Base-by-base conservation (phyloP, 129 eudicot species). In the Flaveria brownii region DNA sequence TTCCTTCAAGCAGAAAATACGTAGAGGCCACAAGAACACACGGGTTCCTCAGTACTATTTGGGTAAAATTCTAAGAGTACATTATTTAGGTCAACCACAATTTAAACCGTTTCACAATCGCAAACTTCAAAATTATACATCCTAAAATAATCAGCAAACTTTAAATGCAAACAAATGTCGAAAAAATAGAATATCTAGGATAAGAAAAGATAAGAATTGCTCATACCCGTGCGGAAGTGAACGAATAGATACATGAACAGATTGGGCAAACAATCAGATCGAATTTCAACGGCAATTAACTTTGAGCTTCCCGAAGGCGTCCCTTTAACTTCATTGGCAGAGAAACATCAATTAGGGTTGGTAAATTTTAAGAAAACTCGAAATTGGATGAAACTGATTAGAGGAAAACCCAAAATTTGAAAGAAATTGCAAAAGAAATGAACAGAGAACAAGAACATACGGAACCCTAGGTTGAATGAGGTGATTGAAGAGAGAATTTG, bases 401-500 rank as follows among this genome's bases (percentile, higher is more conserved):
- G 18, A 16, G 9, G 47, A 49, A 66, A 65, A 13, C 4, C 3
- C 41, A 5, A 75, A 47, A 42, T 0, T 3, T 39, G 70, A 33
- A 18, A 70, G 39, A 4, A 33, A 33, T 33, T 33, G 39, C 39
- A 33, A 33, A 33, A 4, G 39, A 33, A 4, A 33, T 33, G 6
- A 33, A 33, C 39, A 7, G 7, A 33, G 39, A 33, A 33, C 39
- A 72, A 3, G 57, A 51, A 51, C 61, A 43, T 55, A 57, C 49
- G 12, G 68, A 67, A 50, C 36, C 22, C n/a, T 66, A 14, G 80
- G 56, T 13, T 68, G 74, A 26, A 39, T 39, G 39, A 39, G 65
- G 75, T 61, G 68, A 33, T 67, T 67, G 81, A 71, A 55, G 61
- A 66, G 55, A 13, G 67, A 41, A 41, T 68, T 77, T 77, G 72